These are phyloP conservation scores for Coriaria nepalensis DNA, from an alignment of 306 rosid genomes.

Conservation along the genomic window DNA sequence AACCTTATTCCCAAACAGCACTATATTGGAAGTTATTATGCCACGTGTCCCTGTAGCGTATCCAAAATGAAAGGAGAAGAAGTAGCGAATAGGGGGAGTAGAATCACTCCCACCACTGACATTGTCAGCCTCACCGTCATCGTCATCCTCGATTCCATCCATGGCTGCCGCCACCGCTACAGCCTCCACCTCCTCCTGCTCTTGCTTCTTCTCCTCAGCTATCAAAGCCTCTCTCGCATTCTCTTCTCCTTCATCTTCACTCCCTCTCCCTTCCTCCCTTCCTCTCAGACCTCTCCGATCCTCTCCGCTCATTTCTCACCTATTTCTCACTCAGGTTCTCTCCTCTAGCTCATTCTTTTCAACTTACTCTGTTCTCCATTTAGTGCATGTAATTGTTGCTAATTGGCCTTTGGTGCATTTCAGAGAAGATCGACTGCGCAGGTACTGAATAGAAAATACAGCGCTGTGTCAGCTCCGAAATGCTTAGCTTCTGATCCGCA, in stretches of 20 bases:
- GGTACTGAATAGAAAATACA: constrained; percentile 34
- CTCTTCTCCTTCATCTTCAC: constrained; percentile 17
- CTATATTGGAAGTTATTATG: no score
- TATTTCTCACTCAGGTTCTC: constrained; percentile 55
- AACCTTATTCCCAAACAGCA: no score
- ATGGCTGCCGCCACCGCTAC: no score
- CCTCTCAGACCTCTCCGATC: constrained; percentile 35
- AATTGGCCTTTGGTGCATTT: background rate
- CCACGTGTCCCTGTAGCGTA: background rate
- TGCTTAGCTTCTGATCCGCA: constrained; percentile 62
- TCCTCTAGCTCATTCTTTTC: background rate
- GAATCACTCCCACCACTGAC: background rate
- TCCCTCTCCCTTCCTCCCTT: constrained; percentile 17
- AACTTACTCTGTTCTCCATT: background rate
- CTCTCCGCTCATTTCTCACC: constrained; percentile 54
- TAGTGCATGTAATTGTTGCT: background rate
- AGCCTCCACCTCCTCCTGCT: constrained; percentile 12
- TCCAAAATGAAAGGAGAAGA: constrained; percentile 22
- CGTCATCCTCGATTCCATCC: background rate
- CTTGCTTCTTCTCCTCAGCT: constrained; percentile 40
- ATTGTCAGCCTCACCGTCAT: background rate
- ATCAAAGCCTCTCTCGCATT: constrained; percentile 30
- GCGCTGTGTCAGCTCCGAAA: constrained; percentile 36
- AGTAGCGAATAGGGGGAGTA: constrained; percentile 12
- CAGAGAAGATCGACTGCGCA: constrained; percentile 36